Evolutionary conservation across 2,329 filamentous ascomycete genomes (phyloP), one percentile per base, ranked within the genome.

Genomic region (Aureobasidium mangrovei): DNA sequence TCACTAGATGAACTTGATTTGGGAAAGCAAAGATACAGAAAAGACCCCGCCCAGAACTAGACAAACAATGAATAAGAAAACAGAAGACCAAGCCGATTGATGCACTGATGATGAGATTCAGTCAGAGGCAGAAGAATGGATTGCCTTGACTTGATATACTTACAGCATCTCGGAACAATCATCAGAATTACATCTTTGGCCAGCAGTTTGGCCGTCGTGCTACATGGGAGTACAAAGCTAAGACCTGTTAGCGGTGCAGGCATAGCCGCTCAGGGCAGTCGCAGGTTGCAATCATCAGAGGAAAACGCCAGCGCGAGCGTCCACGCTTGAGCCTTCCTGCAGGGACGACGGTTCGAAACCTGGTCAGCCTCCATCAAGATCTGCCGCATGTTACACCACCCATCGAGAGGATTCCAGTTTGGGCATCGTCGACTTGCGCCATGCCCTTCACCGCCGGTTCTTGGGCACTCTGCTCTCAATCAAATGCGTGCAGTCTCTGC

Each of bases 371-470:
- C 38, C 38, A 32, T 51, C 38, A 28, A 51, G 36, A 51, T 42
- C 47, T 42, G 33, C 36, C 35, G 28, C 6, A 28, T 32, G 36
- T 51, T 38, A 51, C 47, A 24, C 47, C 33, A 42, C 36, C 8
- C 28, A 8, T 24, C 36, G 18, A 49, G 8, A 32, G 7, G 1
- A 7, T 32, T 49, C 28, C 27, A 26, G 4, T 41, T 51, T 35
- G 38, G 29, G 47, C 28, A 28, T 27, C 35, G 29, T 10, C 8
- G 24, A n/a, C 29, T 39, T 51, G 38, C 47, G 38, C 42, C 47
- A 51, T 42, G 27, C 29, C 38, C 36, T 42, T 51, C 47, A 51
- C 47, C 47, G 47, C 47, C 42, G 47, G 38, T 51, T 51, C 38
- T 42, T 51, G 38, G 24, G 18, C 38, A 42, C 24, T 35, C 4